These are phyloP conservation scores for Sporothrix curviconia DNA, from an alignment of 2,329 filamentous ascomycete species.

Conservation along the genomic window DNA sequence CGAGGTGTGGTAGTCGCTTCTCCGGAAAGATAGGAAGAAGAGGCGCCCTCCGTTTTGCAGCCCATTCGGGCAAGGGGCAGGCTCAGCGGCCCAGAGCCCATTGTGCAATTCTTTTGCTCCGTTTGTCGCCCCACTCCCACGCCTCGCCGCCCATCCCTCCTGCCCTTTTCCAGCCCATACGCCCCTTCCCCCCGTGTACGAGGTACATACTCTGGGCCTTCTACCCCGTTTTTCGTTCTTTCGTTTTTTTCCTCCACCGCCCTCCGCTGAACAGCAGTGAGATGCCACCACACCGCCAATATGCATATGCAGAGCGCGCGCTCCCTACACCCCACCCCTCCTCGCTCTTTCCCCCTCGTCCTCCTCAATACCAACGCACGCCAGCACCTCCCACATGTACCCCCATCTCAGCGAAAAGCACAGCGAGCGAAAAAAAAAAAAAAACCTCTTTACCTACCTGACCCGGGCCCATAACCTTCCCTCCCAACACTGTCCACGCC, in stretches of 20 bases:
- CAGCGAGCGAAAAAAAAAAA: conserved; percentile 10
- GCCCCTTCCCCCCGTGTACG: background rate
- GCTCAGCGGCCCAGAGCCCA: background rate
- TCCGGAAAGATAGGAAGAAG: conserved; percentile 2
- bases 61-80: background rate
- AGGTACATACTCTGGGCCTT: conserved; percentile 9
- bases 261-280: background rate
- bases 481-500: background rate
- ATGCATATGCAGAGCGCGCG: background rate
- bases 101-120: too few relatives aligned
- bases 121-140: conserved; percentile 6
- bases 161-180: background rate
- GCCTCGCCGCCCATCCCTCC: background rate
- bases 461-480: conserved; percentile 14
- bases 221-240: conserved; percentile 11
- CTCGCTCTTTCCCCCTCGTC: conserved; percentile 11
- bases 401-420: conserved; percentile 12
- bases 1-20: background rate
- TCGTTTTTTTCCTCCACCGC: background rate
- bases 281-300: conserved; percentile 8
- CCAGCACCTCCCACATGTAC: conserved; percentile 18
- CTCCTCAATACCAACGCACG: conserved; percentile 7
- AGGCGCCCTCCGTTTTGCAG: background rate
- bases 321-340: conserved; percentile 7
- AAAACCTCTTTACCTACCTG: conserved; percentile 17